Evolutionary conservation across 257 asterid species (phyloP), one percentile per base, ranked within the genome.

Genomic region (Parsonsia alboflavescens): DNA sequence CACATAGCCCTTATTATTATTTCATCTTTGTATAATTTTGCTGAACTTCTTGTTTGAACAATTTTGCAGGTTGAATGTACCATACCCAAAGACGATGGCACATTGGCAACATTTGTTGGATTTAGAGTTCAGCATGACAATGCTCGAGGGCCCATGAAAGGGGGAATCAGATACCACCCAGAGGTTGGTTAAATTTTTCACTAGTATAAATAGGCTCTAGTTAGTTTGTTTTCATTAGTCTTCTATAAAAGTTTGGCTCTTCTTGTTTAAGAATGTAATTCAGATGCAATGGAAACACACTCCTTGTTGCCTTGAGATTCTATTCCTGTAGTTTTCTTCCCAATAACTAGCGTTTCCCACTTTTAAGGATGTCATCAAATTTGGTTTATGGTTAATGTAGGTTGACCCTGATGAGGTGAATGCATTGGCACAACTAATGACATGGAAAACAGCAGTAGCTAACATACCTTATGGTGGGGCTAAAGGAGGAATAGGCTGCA

Each of bases 381-480:
- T 17, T n/a, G 22, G 70, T 48, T 45, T 44, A 22, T 75, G 52
- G 13, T 12, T 75, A 12, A 24, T 81, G 77, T 75, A 91, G 97
- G 98, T 93, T 48, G 98, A 94, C 36, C 97, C 93, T 0, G 98
- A 94, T 66, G 98, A 94, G 81, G 98, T 94, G 76, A 94, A 94
- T 71, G 98, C 98, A 0, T 79, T 92, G 75, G 98, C 97, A 4
- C 98, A 94, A 72, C 73, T 94, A 30, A 94, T 94, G 98, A 94
- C 98, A 39, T 94, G 98, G 98, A 94, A 94, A 83, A 90, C 97
- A n/a, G 97, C 97, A 0, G 97, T 94, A 6, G 97, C 97, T 8
- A 89, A 94, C 85, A 86, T 94, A 52, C 98, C 98, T 12, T 94
- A 94, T 53, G 98, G 98, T 16, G 98, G 98, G 21, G 98, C 97